Conservation (phyloP, 2,329 filamentous ascomycete species). For the Ambrosiella beaveri region DNA sequence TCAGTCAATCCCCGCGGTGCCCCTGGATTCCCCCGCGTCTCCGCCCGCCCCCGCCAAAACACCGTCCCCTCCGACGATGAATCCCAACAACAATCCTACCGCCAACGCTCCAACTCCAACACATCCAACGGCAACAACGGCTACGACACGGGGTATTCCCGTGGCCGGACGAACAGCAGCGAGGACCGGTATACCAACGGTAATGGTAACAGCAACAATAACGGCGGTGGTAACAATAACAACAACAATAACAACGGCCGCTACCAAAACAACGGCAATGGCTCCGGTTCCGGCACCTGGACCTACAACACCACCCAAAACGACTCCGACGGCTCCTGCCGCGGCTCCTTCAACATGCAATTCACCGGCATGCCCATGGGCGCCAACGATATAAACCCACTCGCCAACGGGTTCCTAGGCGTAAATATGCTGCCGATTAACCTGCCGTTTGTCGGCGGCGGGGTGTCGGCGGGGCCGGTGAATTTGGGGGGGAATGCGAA, state of each 20-base stretch:
- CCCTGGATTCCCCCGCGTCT: conserved; percentile 3
- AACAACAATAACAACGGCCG: neutral
- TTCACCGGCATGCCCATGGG: conserved; percentile 5
- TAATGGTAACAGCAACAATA: neutral
- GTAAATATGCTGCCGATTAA: conserved; percentile 5
- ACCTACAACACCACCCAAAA: neutral
- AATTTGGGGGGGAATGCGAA: neutral
- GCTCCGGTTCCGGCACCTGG: neutral
- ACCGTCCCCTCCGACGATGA: neutral
- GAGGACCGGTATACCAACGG: neutral
- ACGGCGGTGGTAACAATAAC: neutral
- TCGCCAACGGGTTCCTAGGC: neutral
- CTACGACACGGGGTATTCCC: neutral
- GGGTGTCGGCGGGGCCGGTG: conserved; percentile 2
- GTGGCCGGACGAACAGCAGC: neutral
- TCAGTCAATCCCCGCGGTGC: conserved; percentile 7
- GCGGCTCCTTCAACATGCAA: conserved; percentile 4
- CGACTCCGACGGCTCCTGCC: conserved; percentile 2
- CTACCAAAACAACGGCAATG: neutral
- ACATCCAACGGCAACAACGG: neutral
- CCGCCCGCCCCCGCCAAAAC: neutral
- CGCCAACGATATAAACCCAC: conserved; percentile 1
- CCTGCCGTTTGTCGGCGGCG: conserved; percentile 4
- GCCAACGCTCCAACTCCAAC: neutral
- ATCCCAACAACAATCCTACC: neutral